A percentile compares a stretch with the other conserved stretches of the same genome.
These are phyloP conservation scores for Chrysoporthe puriensis DNA, from an alignment of 2,329 filamentous ascomycete species.

Conservation along the genomic window DNA sequence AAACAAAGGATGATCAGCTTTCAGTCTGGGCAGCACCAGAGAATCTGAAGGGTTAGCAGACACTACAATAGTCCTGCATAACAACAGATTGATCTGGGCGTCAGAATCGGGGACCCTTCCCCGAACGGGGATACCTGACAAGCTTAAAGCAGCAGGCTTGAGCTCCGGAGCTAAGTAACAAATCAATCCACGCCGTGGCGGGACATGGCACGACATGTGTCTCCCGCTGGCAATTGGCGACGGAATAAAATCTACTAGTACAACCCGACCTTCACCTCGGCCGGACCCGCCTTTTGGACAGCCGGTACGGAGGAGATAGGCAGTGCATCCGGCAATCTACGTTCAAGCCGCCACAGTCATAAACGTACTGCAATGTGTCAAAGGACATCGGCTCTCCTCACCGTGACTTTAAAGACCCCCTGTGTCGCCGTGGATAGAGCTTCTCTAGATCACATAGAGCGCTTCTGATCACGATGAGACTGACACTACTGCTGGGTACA, in stretches of 20 bases:
- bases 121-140: not conserved
- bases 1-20: not conserved
- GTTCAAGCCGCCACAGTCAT: not conserved
- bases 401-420: not conserved
- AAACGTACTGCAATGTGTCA: not conserved
- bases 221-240: too few species aligned
- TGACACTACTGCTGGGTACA: not conserved
- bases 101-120: not conserved
- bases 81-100: not conserved
- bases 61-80: not conserved
- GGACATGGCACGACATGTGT: too few species aligned
- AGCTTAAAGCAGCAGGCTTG: not conserved
- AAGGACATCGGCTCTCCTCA: not conserved
- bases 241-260: not conserved
- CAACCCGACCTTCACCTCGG: not conserved
- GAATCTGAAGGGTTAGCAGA: not conserved
- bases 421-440: not conserved
- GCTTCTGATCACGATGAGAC: conserved; percentile 14
- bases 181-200: too few species aligned
- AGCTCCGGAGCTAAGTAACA: too few species aligned
- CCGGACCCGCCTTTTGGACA: conserved; percentile 1
- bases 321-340: conserved; percentile 1
- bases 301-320: conserved; percentile 2
- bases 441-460: not conserved
- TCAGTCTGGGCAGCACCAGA: not conserved